Conservation (phyloP, 2,329 filamentous ascomycete genomes). For the Metarhizium brunneum region DNA sequence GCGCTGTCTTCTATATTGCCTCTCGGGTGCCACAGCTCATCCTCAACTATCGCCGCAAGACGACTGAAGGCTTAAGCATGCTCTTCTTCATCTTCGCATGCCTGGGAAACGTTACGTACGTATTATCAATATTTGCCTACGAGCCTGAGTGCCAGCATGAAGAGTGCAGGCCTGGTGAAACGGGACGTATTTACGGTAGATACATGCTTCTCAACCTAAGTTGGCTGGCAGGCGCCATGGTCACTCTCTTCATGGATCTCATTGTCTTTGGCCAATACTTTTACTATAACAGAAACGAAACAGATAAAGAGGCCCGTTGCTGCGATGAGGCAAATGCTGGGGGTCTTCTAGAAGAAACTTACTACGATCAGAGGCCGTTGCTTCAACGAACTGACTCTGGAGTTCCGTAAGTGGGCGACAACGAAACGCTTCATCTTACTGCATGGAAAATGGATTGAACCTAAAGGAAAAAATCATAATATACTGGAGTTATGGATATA, state of each 20-base stretch:
- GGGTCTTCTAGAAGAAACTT: slow-evolving; percentile 10
- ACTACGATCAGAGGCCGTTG: slow-evolving; percentile 32
- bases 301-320: slow-evolving; percentile 15
- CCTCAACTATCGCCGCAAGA: slow-evolving; percentile 86
- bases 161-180: slow-evolving; percentile 57
- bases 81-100: slow-evolving; percentile 97
- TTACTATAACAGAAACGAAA: slow-evolving; percentile 49
- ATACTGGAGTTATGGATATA: too few species aligned
- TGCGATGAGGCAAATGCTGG: slow-evolving; percentile 17
- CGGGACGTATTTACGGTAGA: slow-evolving; percentile 55
- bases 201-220: slow-evolving; percentile 87
- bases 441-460: background rate
- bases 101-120: slow-evolving; percentile 88
- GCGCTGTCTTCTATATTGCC: slow-evolving; percentile 79
- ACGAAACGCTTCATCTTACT: background rate
- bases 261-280: slow-evolving; percentile 90
- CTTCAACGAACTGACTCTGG: slow-evolving; percentile 21
- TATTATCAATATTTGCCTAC: slow-evolving; percentile 84
- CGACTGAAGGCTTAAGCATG: slow-evolving; percentile 85
- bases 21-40: slow-evolving; percentile 84
- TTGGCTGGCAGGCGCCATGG: slow-evolving; percentile 83
- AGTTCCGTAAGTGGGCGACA: background rate
- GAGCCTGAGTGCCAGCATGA: slow-evolving; percentile 57
- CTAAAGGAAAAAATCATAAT: background rate
- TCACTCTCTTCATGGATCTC: slow-evolving; percentile 77